Evolutionary conservation across 2,329 filamentous ascomycete species (phyloP), one percentile per base, ranked within the genome.

Genomic region (Cryphonectria parasitica): DNA sequence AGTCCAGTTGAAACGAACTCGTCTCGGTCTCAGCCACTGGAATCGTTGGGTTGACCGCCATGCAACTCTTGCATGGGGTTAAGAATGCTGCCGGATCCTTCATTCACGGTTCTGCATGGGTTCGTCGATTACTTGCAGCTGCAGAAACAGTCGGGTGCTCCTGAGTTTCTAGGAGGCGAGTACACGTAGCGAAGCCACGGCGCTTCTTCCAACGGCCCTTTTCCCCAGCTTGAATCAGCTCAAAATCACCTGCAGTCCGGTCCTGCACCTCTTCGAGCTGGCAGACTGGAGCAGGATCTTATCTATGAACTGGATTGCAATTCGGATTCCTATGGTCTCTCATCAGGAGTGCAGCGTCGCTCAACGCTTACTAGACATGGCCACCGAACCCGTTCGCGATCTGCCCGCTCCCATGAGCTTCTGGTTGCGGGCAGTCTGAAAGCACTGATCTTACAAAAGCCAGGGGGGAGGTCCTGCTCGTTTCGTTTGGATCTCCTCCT

Each of bases 401-500:
- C 54, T 58, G 0, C 54, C 11, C 19, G 19, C 31, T 39, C 34
- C 34, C 15, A 5, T 39, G 22, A 61, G 58, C 34, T 61, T 49
- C 22, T n/a, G 19, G 11, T 52, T 49, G 43, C 63, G n/a, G 22
- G 63, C 41, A 13, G 19, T 11, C 13, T 10, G 36, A 39, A 64
- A 41, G 61, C 36, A n/a, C 13, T n/a, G 13, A 41, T n/a, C 6
- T 13, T 13, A 13, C 41, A 34, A 41, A 17, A n/a, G 3, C 61
- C 11, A 31, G 39, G 36, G 34, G n/a, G 39, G 61, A 36, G 41
- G 22, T 13, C 25, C 39, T 15, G 41, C 22, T 49, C 43, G 63
- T 64, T 64, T 52, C 43, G 43, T 49, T 49, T 64, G 25, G 58
- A 22, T n/a, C 58, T 6, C 43, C 41, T 43, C 62, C 39, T 34